Evolutionary conservation across 2,329 filamentous ascomycete species (phyloP).

Genomic region (Sporothrix luriei): DNA sequence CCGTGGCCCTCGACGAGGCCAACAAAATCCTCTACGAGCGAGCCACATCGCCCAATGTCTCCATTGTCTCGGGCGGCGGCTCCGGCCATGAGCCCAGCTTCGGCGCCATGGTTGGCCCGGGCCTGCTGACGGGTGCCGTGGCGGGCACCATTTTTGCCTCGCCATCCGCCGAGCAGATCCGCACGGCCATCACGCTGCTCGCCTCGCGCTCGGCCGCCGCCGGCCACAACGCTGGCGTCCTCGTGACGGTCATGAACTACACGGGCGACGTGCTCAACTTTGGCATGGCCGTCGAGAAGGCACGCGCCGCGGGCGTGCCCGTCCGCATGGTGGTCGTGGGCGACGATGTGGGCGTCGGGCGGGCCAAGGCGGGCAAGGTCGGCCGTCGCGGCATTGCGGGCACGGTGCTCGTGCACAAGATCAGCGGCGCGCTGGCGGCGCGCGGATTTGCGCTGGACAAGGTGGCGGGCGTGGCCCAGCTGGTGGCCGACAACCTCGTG

Average conservation of each 20-base stretch:
- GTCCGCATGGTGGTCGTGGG: conserved; percentile 90
- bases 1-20: conserved; percentile 71
- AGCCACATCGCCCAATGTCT: conserved; percentile 62
- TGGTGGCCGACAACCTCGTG: conserved; percentile 74
- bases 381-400: conserved; percentile 88
- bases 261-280: conserved; percentile 90
- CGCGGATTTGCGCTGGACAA: conserved; percentile 68
- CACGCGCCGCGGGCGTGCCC: conserved; percentile 72
- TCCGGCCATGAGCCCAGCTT: conserved; percentile 91
- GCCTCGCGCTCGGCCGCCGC: conserved; percentile 60
- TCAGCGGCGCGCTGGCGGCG: conserved; percentile 79
- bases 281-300: conserved; percentile 90
- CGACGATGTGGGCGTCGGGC: conserved; percentile 88
- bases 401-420: conserved; percentile 88
- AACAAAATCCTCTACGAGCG: conserved; percentile 78
- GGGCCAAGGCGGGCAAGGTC: conserved; percentile 83
- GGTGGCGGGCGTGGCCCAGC: conserved; percentile 70
- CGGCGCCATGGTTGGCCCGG: conserved; percentile 78
- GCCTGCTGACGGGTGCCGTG: conserved; percentile 77
- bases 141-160: conserved; percentile 83
- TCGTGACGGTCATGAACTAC: conserved; percentile 96
- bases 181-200: conserved; percentile 70
- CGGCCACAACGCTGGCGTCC: conserved; percentile 61
- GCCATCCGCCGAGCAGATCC: conserved; percentile 76
- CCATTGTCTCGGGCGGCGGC: conserved; percentile 83